Evolutionary conservation across 2,329 filamentous ascomycete genomes (phyloP).

Genomic region (Stromatinia cepivora): DNA sequence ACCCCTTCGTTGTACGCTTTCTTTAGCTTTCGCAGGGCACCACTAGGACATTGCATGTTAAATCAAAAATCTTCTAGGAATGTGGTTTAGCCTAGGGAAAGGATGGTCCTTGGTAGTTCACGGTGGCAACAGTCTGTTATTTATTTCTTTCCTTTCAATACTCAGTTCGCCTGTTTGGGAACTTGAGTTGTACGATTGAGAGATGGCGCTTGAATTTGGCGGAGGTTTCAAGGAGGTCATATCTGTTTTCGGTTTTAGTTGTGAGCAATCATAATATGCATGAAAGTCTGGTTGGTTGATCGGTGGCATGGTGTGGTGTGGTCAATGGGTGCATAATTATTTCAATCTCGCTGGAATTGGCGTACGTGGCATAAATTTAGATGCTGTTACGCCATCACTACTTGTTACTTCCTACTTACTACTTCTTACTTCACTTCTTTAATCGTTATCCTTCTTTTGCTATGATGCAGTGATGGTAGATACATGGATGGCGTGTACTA

Average conservation of each 20-base stretch:
- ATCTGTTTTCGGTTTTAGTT: slow-evolving; percentile 3
- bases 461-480: not conserved
- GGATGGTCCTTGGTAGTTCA: not conserved
- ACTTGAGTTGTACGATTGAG: slow-evolving; percentile 11
- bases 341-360: not conserved
- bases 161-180: not conserved
- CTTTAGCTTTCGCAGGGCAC: not conserved
- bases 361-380: slow-evolving; percentile 9
- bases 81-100: not conserved
- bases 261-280: slow-evolving; percentile 10
- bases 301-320: not conserved
- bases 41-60: not conserved
- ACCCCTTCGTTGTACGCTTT: not conserved
- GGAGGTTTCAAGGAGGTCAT: slow-evolving; percentile 10
- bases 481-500: not conserved
- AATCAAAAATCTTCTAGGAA: not conserved
- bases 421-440: not conserved
- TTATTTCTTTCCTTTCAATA: not conserved
- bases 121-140: slow-evolving; percentile 6
- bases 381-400: not conserved
- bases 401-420: not conserved
- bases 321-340: not conserved
- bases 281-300: not conserved
- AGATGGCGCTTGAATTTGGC: not conserved
- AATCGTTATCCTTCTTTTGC: not conserved